Evolutionary conservation across 371 early-diverging fungal species (phyloP).

Genomic region (Rhizopus sp.): DNA sequence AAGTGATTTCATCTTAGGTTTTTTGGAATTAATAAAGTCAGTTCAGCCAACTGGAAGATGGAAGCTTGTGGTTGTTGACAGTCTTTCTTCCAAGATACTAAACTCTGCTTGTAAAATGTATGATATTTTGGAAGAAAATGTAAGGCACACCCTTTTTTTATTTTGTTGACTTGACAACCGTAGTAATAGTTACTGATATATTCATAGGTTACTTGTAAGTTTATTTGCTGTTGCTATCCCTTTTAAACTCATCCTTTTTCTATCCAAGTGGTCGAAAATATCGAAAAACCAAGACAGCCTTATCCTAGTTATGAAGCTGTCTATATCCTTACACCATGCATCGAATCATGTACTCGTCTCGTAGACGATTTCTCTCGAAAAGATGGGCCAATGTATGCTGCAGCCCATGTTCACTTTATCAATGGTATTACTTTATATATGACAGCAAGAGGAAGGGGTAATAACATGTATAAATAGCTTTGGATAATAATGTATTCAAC

Average conservation of each 20-base stretch:
- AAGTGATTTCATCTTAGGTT: conserved; percentile 46
- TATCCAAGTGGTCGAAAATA: conserved; percentile 60
- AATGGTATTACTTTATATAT: conserved; percentile 50
- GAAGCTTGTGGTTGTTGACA: conserved; percentile 94
- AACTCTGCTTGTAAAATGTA: conserved; percentile 89
- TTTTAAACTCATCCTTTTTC: background rate
- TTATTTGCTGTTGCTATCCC: background rate
- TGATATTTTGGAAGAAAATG: conserved; percentile 93
- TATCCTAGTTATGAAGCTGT: conserved; percentile 89
- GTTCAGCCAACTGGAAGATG: conserved; percentile 70
- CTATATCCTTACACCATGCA: conserved; percentile 86
- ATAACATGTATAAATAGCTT: conserved; percentile 10
- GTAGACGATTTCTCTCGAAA: conserved; percentile 76
- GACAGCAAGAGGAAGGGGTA: background rate
- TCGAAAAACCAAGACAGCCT: conserved; percentile 80
- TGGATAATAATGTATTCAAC: conserved; percentile 44
- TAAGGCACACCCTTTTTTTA: conserved; percentile 50
- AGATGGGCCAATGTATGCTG: conserved; percentile 69
- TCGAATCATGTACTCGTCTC: conserved; percentile 72
- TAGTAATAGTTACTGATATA: background rate
- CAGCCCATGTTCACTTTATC: conserved; percentile 81
- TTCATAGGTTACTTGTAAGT: conserved; percentile 38
- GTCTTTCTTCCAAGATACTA: conserved; percentile 79
- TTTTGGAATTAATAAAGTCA: conserved; percentile 70
- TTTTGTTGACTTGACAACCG: conserved; percentile 6